These are phyloP conservation scores for Starmerella stellata DNA, from an alignment of 805 yeast species.

Conservation along the genomic window DNA sequence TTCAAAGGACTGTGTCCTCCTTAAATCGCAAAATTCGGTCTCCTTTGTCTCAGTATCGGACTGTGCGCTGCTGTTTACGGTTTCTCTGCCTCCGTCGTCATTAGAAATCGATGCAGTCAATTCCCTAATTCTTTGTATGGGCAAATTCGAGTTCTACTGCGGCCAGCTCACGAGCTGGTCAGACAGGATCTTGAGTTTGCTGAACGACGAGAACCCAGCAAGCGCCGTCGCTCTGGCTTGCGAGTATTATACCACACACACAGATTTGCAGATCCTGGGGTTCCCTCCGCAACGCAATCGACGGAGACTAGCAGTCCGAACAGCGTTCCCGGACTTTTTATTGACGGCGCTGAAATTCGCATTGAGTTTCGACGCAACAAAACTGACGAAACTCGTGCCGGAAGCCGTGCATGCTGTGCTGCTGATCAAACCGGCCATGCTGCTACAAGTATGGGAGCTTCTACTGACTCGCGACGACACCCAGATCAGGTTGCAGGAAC, in stretches of 20 bases:
- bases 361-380: constrained; percentile 23
- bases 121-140: constrained; percentile 20
- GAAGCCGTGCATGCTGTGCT: constrained; percentile 27
- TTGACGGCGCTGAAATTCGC: constrained; percentile 33
- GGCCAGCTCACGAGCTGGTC: constrained; percentile 58
- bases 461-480: constrained; percentile 20
- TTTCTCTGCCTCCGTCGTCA: neutral
- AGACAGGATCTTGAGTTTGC: constrained; percentile 34
- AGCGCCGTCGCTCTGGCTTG: constrained; percentile 41
- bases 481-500: no score
- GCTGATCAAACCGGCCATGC: constrained; percentile 21
- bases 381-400: constrained; percentile 21
- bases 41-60: neutral
- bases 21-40: no score
- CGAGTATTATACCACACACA: constrained; percentile 33
- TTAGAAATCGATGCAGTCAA: neutral
- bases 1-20: neutral
- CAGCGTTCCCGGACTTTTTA: constrained; percentile 40
- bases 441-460: constrained; percentile 31
- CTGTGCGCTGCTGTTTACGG: neutral
- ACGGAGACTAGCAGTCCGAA: constrained; percentile 34
- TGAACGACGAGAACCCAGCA: constrained; percentile 33
- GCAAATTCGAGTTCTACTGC: constrained; percentile 34
- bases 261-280: constrained; percentile 36
- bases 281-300: constrained; percentile 32